Evolutionary conservation across 108 stramenopile genomes (phyloP).

Genomic region (Fragilariopsis cylindrus): DNA sequence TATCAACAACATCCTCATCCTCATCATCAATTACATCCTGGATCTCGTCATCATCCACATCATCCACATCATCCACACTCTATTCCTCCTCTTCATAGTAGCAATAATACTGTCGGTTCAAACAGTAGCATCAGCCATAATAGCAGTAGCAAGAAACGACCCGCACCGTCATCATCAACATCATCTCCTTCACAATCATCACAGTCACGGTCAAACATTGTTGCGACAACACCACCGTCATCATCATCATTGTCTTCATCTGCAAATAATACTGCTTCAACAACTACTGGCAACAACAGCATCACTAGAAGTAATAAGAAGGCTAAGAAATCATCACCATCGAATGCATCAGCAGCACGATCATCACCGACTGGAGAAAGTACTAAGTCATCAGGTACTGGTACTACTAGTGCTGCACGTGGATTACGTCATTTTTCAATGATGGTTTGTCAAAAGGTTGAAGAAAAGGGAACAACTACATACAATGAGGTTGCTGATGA

Average conservation of each 20-base stretch:
- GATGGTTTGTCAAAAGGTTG: conserved; percentile 92
- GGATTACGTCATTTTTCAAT: conserved; percentile 92
- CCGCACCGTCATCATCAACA: neutral
- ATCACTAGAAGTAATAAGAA: neutral
- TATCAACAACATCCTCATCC: neutral
- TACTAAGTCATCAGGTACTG: neutral
- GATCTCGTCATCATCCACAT: neutral
- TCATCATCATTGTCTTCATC: neutral
- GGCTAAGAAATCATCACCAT: neutral
- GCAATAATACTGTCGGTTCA: neutral
- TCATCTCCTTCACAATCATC: neutral
- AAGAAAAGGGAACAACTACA: conserved; percentile 90
- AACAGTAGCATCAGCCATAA: conserved; percentile 3
- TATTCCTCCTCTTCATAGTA: neutral
- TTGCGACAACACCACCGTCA: neutral
- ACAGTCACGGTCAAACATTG: neutral
- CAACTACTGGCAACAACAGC: conserved; percentile 1
- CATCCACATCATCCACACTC: neutral
- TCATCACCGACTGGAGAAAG: neutral
- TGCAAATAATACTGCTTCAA: neutral
- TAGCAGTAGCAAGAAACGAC: conserved; percentile 4
- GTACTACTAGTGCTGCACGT: conserved; percentile 3
- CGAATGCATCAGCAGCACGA: conserved; percentile 6
- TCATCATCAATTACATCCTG: neutral
- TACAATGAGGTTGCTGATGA: conserved; percentile 98